phyloP scores from a whole-genome alignment of 2,329 filamentous ascomycete genomes.

The Pseudovirgaria hyperparasitica region DNA sequence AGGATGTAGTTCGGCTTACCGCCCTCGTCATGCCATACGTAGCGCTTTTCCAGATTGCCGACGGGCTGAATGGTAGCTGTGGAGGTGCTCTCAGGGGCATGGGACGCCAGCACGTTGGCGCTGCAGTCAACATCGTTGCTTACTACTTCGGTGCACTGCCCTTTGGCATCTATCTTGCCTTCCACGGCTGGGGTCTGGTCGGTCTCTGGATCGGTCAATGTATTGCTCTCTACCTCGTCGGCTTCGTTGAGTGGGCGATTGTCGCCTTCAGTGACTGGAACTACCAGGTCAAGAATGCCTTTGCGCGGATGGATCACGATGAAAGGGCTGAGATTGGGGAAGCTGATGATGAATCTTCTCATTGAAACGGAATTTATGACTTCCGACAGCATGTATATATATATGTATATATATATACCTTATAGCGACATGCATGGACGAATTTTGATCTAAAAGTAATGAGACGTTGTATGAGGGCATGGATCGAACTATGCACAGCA shows the following conservation, averaged over 20 bases:
- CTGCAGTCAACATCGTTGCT: conserved; percentile 65
- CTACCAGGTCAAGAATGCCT: conserved; percentile 55
- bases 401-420: too few species aligned
- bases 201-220: conserved; percentile 80
- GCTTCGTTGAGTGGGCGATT: conserved; percentile 64
- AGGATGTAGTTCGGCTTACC: conserved; percentile 57
- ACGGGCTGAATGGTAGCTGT: conserved; percentile 75
- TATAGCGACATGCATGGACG: too few species aligned
- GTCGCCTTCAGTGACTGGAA: conserved; percentile 70
- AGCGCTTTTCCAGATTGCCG: conserved; percentile 80
- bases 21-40: conserved; percentile 73
- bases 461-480: too few species aligned
- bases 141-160: conserved; percentile 77
- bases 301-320: conserved; percentile 52
- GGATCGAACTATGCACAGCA: too few species aligned
- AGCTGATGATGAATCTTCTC: too few species aligned
- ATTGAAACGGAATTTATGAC: too few species aligned
- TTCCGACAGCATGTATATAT: too few species aligned
- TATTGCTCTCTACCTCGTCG: conserved; percentile 59
- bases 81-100: conserved; percentile 71
- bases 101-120: conserved; percentile 77
- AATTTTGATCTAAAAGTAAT: too few species aligned
- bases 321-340: conserved; percentile 29
- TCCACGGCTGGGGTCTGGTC: conserved; percentile 69
- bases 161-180: conserved; percentile 71